Evolutionary conservation across 805 yeast species (phyloP).

Genomic region (Candida taoyuanica): DNA sequence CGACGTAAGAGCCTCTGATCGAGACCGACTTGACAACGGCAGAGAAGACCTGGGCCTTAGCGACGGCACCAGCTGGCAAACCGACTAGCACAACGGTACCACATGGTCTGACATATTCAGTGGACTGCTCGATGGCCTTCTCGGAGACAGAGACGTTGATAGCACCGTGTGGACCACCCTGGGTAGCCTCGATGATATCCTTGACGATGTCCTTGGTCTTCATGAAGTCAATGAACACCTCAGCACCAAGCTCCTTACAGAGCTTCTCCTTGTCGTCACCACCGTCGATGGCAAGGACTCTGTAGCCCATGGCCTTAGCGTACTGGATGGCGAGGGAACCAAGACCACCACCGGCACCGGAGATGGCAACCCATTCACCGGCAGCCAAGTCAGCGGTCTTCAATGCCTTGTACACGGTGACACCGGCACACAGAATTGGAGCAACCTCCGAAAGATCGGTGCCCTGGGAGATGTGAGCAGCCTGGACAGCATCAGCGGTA

Average conservation of each 20-base stretch:
- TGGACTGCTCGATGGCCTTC: constrained; percentile 43
- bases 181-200: constrained; percentile 42
- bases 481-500: constrained; percentile 60
- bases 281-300: constrained; percentile 69
- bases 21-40: constrained; percentile 44
- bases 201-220: constrained; percentile 45
- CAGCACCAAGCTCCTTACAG: constrained; percentile 57
- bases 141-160: constrained; percentile 51
- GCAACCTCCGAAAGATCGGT: constrained; percentile 52
- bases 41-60: constrained; percentile 40
- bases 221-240: constrained; percentile 53
- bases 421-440: constrained; percentile 49
- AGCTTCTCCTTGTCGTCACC: constrained; percentile 62
- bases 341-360: constrained; percentile 81
- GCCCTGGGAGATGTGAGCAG: constrained; percentile 52
- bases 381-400: constrained; percentile 52
- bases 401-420: constrained; percentile 58
- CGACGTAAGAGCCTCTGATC: constrained; percentile 34
- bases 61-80: constrained; percentile 48
- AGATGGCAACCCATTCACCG: constrained; percentile 70
- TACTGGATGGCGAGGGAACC: constrained; percentile 73
- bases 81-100: constrained; percentile 64
- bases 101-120: constrained; percentile 49
- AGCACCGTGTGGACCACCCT: constrained; percentile 67
- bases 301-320: constrained; percentile 70